Evolutionary conservation across 202 grass and related monocot genomes (phyloP).

Genomic region (Saccharum hybrid): DNA sequence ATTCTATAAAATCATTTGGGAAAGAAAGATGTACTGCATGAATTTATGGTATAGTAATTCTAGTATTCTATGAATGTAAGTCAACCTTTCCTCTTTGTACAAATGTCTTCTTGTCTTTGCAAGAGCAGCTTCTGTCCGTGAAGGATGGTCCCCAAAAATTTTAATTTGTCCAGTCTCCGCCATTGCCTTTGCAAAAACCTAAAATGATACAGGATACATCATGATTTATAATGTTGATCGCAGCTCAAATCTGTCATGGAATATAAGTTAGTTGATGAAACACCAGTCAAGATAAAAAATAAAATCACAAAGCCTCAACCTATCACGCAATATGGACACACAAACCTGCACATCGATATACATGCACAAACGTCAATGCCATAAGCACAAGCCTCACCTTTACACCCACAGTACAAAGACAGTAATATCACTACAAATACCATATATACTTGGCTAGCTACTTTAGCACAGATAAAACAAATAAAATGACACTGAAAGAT

Average conservation of each 20-base stretch:
- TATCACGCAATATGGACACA: not conserved
- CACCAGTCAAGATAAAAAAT: conserved; percentile 16
- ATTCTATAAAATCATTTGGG: not conserved
- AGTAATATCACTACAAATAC: conserved; percentile 19
- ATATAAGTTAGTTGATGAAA: conserved; percentile 20
- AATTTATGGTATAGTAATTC: conserved; percentile 3
- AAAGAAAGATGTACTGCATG: conserved; percentile 19
- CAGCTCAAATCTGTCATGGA: conserved; percentile 15
- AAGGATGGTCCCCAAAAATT: conserved; percentile 86
- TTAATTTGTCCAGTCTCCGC: conserved; percentile 91
- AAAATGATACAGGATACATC: conserved; percentile 40
- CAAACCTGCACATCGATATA: conserved; percentile 11
- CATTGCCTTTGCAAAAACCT: conserved; percentile 99
- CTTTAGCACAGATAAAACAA: conserved; percentile 7
- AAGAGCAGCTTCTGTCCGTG: conserved; percentile 84
- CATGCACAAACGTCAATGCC: conserved; percentile 28
- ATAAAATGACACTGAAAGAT: conserved; percentile 27
- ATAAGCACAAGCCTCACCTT: not conserved
- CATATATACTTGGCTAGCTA: conserved; percentile 13
- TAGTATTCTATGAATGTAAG: conserved; percentile 7
- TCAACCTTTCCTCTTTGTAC: conserved; percentile 94
- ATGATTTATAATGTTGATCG: not conserved
- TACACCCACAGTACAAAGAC: not conserved
- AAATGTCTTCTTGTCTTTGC: conserved; percentile 89
- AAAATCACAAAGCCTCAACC: conserved; percentile 5